These are phyloP conservation scores for Circinella minor DNA, from an alignment of 371 early-diverging fungal genomes.

Conservation along the genomic window DNA sequence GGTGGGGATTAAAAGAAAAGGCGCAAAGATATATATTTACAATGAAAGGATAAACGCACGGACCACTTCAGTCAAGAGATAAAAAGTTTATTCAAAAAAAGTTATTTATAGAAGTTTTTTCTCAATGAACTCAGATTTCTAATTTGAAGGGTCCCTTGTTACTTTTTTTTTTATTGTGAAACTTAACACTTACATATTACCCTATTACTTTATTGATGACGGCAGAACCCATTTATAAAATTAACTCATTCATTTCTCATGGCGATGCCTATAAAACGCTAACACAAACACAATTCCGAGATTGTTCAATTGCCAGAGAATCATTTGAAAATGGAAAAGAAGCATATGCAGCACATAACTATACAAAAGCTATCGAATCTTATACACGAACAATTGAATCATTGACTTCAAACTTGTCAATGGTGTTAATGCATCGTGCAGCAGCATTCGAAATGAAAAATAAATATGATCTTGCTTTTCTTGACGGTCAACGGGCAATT, in stretches of 20 bases:
- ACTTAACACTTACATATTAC: no score
- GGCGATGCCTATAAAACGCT: not conserved
- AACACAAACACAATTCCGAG: not conserved
- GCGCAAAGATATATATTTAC: no score
- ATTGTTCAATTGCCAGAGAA: not conserved
- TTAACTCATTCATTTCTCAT: not conserved
- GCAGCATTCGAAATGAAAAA: not conserved
- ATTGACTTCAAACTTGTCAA: not conserved
- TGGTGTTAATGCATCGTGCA: constrained; percentile 1
- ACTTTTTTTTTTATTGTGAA: no score
- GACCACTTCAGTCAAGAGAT: no score
- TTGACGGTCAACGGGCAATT: not conserved
- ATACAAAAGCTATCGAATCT: not conserved
- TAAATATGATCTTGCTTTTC: not conserved
- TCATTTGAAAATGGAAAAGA: not conserved
- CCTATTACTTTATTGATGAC: no score
- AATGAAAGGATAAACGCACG: no score
- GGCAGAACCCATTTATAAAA: no score
- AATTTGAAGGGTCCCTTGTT: no score
- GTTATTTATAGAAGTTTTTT: no score
- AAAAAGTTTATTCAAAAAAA: no score
- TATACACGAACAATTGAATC: not conserved
- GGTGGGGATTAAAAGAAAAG: no score
- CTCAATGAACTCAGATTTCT: no score
- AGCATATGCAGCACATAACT: not conserved